Base-by-base conservation (phyloP, 768 basidiomycete species). In the Hortiboletus campestris region DNA sequence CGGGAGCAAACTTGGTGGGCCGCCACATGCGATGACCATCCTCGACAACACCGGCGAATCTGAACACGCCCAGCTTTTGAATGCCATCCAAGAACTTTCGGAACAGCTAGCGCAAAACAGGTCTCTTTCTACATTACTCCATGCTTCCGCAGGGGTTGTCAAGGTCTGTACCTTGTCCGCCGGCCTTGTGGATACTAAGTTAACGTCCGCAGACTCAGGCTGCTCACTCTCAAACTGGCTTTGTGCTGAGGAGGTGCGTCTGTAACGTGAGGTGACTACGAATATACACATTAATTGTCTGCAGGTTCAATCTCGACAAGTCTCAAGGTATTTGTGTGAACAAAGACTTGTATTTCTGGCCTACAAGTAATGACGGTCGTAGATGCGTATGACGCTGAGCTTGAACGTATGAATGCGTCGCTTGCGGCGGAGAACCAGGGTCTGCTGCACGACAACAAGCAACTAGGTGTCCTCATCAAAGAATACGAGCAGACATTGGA, bases 401-500 rank as follows among this genome's bases (percentile, higher is more conserved):
- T 99, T 20, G 94, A 98, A 66, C 82, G 83, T 43, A 92, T 97
- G 86, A 95, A 94, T 60, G 72, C 79, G 5, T 78, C 83, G 46
- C 86, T 98, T 64, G 75, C 81, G 6, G 73, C 81, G 22, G 95
- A 99, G 70, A 99, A 98, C 68, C 87, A 89, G 62, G 74, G 76
- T 7, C 76, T 99, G 41, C 84, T 91, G 64, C 84, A 96, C 63
- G 97, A 98, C 74, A 99, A 98, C 78, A 96, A 97, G 69, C 96
- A 98, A 63, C 80, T 99, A 32, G 91, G 88, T 60, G 76, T 81
- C 6, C 77, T 99, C 50, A 87, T 98, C 64, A 94, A 94, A 65
- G 97, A 99, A 69, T 98, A 97, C 66, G 97, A 99, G 69, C 89
- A 92, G 67, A 98, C 96, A 1, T 75, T 99, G 32, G 97, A 99